Percentiles rank a stretch among this genome's conserved stretches.
Evolutionary conservation across 805 yeast species (phyloP).

Genomic region (Candida berthetii): DNA sequence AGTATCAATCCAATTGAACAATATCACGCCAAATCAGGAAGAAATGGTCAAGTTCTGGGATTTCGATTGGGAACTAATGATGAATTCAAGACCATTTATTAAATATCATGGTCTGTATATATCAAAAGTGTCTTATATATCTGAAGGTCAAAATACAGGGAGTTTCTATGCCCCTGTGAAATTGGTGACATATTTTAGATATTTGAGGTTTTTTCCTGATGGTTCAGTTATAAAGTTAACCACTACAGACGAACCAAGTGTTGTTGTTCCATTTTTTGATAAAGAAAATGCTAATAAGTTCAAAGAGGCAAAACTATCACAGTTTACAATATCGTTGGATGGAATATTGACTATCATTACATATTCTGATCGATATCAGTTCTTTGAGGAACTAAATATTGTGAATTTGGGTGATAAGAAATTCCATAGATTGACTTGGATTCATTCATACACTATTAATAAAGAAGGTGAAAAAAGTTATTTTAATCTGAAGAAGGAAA

Average conservation of each 20-base stretch:
- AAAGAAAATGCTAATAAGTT: slow-evolving; percentile 24
- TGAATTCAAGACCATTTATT: slow-evolving; percentile 60
- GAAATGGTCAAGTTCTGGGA: slow-evolving; percentile 35
- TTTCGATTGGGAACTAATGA: slow-evolving; percentile 28
- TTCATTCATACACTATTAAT: slow-evolving; percentile 50
- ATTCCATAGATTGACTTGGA: slow-evolving; percentile 73
- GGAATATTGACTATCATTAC: slow-evolving; percentile 51
- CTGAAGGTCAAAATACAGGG: slow-evolving; percentile 74
- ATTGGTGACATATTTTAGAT: slow-evolving; percentile 84
- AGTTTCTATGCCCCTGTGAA: slow-evolving; percentile 68
- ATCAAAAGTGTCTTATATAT: slow-evolving; percentile 74
- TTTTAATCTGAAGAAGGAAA: slow-evolving; percentile 64
- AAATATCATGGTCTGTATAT: slow-evolving; percentile 83
- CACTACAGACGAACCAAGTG: slow-evolving; percentile 64
- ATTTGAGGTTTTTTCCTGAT: slow-evolving; percentile 71
- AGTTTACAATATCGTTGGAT: slow-evolving; percentile 45
- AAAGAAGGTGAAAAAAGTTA: slow-evolving; percentile 48
- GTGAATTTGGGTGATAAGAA: slow-evolving; percentile 52
- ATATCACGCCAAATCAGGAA: slow-evolving; percentile 25
- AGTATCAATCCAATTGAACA: slow-evolving; percentile 30
- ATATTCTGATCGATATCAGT: slow-evolving; percentile 51
- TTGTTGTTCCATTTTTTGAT: slow-evolving; percentile 53
- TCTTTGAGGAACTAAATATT: slow-evolving; percentile 58
- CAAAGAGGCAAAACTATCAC: slow-evolving; percentile 25
- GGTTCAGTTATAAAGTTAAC: slow-evolving; percentile 70